Evolutionary conservation across 225 moss, liverwort and hornwort species (phyloP).

Genomic region (Climacium dendroides): DNA sequence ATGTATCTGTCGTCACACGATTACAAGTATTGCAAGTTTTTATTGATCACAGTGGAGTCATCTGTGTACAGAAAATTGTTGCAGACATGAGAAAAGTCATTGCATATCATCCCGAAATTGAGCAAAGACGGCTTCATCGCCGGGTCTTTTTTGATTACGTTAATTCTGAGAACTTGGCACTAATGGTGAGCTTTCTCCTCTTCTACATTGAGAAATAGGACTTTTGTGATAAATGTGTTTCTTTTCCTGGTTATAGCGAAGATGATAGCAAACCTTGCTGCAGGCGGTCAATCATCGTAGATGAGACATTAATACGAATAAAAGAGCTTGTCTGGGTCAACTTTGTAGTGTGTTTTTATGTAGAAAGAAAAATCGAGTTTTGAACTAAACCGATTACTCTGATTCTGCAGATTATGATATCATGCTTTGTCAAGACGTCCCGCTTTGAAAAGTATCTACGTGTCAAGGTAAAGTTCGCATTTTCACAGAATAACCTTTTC

Average conservation of each 20-base stretch:
- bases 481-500: neutral
- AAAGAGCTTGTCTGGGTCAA: neutral
- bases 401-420: conserved; percentile 72
- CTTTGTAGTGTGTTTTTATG: neutral
- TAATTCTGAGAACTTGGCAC: conserved; percentile 57
- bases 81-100: conserved; percentile 92
- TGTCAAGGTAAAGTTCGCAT: conserved; percentile 51
- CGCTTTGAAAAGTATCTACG: conserved; percentile 93
- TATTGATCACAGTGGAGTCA: neutral
- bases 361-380: neutral
- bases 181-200: conserved; percentile 47
- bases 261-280: no score
- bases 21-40: neutral
- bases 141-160: conserved; percentile 85
- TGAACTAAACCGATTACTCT: neutral
- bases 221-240: neutral
- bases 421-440: conserved; percentile 95
- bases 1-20: neutral
- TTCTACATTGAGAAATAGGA: neutral
- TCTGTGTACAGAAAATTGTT: conserved; percentile 54
- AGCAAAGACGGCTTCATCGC: conserved; percentile 87
- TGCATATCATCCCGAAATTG: conserved; percentile 80
- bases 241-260: neutral
- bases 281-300: no score
- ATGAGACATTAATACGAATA: no score